Base-by-base conservation (phyloP, 2,329 filamentous ascomycete genomes). In the Scytalidium sp. region DNA sequence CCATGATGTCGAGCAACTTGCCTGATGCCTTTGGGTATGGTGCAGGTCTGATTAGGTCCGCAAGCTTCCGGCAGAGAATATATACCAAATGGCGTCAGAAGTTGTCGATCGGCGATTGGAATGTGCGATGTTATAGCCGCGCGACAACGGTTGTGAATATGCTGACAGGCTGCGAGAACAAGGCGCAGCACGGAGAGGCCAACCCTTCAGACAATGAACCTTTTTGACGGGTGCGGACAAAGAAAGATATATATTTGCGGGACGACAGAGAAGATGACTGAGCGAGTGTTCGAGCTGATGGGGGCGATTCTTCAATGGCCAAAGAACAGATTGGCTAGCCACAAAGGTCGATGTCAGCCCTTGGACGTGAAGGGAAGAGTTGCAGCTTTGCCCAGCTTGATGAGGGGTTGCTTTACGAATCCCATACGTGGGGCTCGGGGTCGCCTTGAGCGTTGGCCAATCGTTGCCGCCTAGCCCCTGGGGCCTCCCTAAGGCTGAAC, bases 1-100 rank as follows among this genome's bases (percentile, higher is more conserved):
- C 50, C 64, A 67, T 67, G 49, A 40, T 62, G 51, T 41, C 27
- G 52, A 36, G 15, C 32, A 36, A n/a, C 32, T 36, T 7, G 32
- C 8, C 17, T 36, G 32, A 47, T 23, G 44, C 23, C 22, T 41
- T 46, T 45, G 39, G 42, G 36, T 17, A 45, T 8, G 21, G 27
- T 25, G 32, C 17, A 39, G n/a, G 17, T 25, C 20, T 42, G 22
- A 36, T 15, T n/a, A 7, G 15, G 5, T 10, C 32, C 5, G 15
- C 32, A n/a, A 36, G 32, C 32, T n/a, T 36, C 13, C 13, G 20
- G 41, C 40, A 9, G 11, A 27, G 23, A 17, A 41, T 48, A 41
- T 41, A 42, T 47, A 36, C 13, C 8, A 43, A 15, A 29, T 44
- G 32, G 32, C 32, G 32, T 36, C 17, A 36, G 17, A 36, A 4